phyloP scores from a whole-genome alignment of 2,329 filamentous ascomycete genomes.

The Nigrospora oryzae region DNA sequence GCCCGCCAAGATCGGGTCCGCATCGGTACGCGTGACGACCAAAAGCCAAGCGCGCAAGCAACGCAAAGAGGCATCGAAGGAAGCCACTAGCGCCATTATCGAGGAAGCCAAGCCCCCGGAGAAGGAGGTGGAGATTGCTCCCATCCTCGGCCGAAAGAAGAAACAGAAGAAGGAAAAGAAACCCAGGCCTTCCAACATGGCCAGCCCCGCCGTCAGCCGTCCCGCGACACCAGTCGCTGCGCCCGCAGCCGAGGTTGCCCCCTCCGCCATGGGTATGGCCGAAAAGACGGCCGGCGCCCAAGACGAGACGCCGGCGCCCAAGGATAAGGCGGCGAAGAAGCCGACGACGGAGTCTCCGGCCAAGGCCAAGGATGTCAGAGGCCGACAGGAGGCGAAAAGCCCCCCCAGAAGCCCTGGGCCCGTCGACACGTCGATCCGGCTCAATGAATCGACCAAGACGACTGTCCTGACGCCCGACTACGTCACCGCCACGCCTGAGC shows the following conservation, averaged over 20 bases:
- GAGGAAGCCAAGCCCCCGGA: constrained; percentile 42
- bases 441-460: constrained; percentile 25
- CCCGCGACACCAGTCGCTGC: constrained; percentile 20
- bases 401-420: constrained; percentile 17
- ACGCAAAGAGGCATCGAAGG: constrained; percentile 58
- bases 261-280: constrained; percentile 12
- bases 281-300: constrained; percentile 9
- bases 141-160: constrained; percentile 73
- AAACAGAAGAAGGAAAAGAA: constrained; percentile 71
- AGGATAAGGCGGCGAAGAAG: constrained; percentile 11
- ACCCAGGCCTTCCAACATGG: constrained; percentile 38
- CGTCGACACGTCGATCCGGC: constrained; percentile 20
- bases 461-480: constrained; percentile 25
- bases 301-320: constrained; percentile 9
- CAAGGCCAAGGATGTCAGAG: constrained; percentile 12
- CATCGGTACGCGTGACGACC: constrained; percentile 60
- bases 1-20: constrained; percentile 56
- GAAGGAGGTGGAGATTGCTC: constrained; percentile 51
- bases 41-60: constrained; percentile 76
- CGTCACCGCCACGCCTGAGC: constrained; percentile 15
- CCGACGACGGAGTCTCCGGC: constrained; percentile 6
- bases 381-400: constrained; percentile 1
- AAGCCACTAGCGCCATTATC: constrained; percentile 50
- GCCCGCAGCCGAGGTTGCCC: constrained; percentile 17
- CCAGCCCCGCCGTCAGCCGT: constrained; percentile 14